These are phyloP conservation scores for Biscutella auriculata DNA, from an alignment of 441 rosid genomes.

Conservation along the genomic window DNA sequence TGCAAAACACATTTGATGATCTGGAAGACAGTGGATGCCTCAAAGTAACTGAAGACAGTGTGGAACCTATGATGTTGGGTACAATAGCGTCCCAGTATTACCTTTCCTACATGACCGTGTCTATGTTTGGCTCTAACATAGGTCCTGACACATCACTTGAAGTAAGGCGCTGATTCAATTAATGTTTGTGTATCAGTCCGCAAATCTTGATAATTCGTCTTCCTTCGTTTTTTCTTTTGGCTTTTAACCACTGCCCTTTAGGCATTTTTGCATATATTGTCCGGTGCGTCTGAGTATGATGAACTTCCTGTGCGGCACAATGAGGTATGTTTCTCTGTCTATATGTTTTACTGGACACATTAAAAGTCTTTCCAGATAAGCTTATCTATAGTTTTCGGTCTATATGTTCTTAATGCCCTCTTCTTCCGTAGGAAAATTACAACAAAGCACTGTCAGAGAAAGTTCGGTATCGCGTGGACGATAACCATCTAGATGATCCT, in stretches of 20 bases:
- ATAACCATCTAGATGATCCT: constrained; percentile 80
- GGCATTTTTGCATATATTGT: constrained; percentile 77
- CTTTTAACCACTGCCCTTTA: constrained; percentile 17
- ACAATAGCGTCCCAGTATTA: constrained; percentile 93
- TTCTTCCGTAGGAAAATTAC: constrained; percentile 55
- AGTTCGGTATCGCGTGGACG: constrained; percentile 67
- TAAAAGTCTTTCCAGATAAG: neutral
- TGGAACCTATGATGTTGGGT: constrained; percentile 86
- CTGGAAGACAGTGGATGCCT: constrained; percentile 98
- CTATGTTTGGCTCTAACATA: constrained; percentile 97
- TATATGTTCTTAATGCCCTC: constrained; percentile 1
- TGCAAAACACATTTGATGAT: constrained; percentile 89
- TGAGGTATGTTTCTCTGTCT: constrained; percentile 46
- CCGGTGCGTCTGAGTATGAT: constrained; percentile 87
- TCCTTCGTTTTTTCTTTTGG: neutral
- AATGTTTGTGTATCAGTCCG: neutral
- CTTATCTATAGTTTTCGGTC: neutral
- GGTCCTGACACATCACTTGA: constrained; percentile 89
- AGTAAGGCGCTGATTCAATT: constrained; percentile 34
- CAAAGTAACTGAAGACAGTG: constrained; percentile 62
- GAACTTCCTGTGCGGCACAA: constrained; percentile 98
- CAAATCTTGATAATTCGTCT: constrained; percentile 5
- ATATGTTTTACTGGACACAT: neutral
- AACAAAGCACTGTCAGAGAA: constrained; percentile 66
- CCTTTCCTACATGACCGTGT: constrained; percentile 85